A percentile compares a stretch with the other conserved stretches of the same genome.
phyloP scores from a whole-genome alignment of 352 stramenopile species.

The Globisporangium mamillatum region DNA sequence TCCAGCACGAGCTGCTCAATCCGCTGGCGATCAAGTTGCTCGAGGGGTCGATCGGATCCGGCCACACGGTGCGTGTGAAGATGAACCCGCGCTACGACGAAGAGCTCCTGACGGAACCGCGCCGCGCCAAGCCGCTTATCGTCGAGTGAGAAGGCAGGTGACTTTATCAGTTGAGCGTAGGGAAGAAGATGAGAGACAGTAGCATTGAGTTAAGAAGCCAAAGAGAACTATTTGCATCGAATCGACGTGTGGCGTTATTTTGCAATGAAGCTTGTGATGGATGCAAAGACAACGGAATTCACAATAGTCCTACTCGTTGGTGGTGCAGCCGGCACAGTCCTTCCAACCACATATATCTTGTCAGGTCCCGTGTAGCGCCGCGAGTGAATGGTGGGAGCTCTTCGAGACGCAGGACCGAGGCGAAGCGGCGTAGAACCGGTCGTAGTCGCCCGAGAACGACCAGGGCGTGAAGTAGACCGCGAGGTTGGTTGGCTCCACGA shows the following conservation, averaged over 20 bases:
- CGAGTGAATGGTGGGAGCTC: neutral
- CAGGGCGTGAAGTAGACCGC: conserved; percentile 4
- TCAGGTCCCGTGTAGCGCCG: neutral
- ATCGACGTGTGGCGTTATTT: too few species aligned
- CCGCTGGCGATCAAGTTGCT: conserved; percentile 92
- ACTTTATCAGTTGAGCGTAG: neutral
- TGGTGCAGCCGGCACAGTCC: neutral
- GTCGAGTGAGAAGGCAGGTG: conserved; percentile 21
- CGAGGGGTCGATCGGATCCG: conserved; percentile 66
- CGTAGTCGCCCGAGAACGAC: conserved; percentile 4
- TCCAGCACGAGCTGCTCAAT: conserved; percentile 96
- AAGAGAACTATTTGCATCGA: too few species aligned
- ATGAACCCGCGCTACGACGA: conserved; percentile 50
- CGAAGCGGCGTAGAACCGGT: neutral
- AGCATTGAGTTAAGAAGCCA: too few species aligned
- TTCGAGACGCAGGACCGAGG: neutral
- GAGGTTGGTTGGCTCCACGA: neutral
- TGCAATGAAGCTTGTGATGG: too few species aligned
- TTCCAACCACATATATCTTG: neutral
- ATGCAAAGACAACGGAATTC: too few species aligned
- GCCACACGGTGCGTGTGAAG: conserved; percentile 79
- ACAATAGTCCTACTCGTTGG: neutral
- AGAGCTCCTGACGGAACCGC: conserved; percentile 37
- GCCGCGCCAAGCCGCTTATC: conserved; percentile 40
- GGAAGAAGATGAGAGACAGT: too few species aligned